These are phyloP conservation scores for Jaltomata sinuosa DNA, from an alignment of 257 asterid genomes.

Conservation along the genomic window DNA sequence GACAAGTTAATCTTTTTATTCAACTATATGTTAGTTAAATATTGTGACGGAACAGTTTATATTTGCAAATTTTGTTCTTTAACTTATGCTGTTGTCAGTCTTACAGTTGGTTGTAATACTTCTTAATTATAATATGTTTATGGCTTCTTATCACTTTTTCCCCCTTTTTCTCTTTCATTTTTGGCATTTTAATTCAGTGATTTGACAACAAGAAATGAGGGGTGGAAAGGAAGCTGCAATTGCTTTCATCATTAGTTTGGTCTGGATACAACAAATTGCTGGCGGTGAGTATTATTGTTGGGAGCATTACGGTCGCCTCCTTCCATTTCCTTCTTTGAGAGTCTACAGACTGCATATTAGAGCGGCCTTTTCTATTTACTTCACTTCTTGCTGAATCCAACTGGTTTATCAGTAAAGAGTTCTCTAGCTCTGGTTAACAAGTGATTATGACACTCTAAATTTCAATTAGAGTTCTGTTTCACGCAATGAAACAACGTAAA, in stretches of 20 bases:
- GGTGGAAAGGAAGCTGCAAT: slow-evolving; percentile 28
- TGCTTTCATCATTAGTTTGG: slow-evolving; percentile 29
- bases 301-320: background rate
- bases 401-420: background rate
- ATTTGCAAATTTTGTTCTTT: background rate
- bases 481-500: background rate
- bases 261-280: slow-evolving; percentile 41
- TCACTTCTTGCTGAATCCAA: background rate
- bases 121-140: background rate
- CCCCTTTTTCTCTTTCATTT: background rate
- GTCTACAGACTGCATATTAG: background rate
- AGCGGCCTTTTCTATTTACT: background rate
- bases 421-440: background rate
- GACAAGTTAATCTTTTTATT: background rate
- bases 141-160: background rate
- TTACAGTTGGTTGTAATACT: background rate
- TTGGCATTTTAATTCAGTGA: slow-evolving; percentile 19
- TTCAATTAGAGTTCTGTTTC: background rate
- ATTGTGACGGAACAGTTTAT: background rate
- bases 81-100: background rate
- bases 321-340: background rate
- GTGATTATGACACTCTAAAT: background rate
- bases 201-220: slow-evolving; percentile 34
- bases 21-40: background rate
- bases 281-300: slow-evolving; percentile 41